Base-by-base conservation (phyloP, 2,329 filamentous ascomycete genomes). In the Beauveria caledonica region DNA sequence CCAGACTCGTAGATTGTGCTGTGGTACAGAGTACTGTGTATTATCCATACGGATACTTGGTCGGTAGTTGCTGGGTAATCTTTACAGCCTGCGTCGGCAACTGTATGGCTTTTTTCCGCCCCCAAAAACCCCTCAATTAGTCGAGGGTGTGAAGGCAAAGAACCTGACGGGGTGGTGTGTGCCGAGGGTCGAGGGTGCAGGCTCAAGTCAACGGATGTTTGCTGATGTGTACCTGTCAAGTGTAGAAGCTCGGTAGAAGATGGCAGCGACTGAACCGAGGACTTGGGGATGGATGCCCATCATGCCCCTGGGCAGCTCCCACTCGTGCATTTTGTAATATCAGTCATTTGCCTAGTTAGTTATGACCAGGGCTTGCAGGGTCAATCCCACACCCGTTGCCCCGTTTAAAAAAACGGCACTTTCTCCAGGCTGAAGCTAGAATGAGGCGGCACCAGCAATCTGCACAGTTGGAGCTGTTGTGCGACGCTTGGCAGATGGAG, bases 331-430 rank as follows among this genome's bases (percentile, higher is more conserved):
- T 36, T 2, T 36, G 33, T 13, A 36, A 17, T n/a, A 39, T 54
- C 40, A 42, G 42, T 48, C 42, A 48, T 46, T 10, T 23, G 27
- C 36, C 53, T 40, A n/a, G n/a, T n/a, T n/a, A n/a, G n/a, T n/a
- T n/a, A n/a, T n/a, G n/a, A n/a, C n/a, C n/a, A n/a, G n/a, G n/a
- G n/a, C n/a, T n/a, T n/a, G n/a, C n/a, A 56, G 42, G 40, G 42
- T 27, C 53, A 46, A 39, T 27, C 21, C 19, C 42, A 57, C 53
- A 48, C n/a, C 42, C 44, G 53, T 27, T 6, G 29, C 42, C 54
- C 54, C 54, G 8, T 57, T 21, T 17, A 57, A 57, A 48, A 49
- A 57, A 57, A 49, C 44, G 54, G 44, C 54, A 13, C 54, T 57
- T 19, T 57, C 53, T 56, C 44, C 21, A 48, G 45, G 44, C 54